Percentiles rank a stretch among this genome's conserved stretches.
Conservation (phyloP, 2,329 filamentous ascomycete species). For the Cladorrhinum sp. region DNA sequence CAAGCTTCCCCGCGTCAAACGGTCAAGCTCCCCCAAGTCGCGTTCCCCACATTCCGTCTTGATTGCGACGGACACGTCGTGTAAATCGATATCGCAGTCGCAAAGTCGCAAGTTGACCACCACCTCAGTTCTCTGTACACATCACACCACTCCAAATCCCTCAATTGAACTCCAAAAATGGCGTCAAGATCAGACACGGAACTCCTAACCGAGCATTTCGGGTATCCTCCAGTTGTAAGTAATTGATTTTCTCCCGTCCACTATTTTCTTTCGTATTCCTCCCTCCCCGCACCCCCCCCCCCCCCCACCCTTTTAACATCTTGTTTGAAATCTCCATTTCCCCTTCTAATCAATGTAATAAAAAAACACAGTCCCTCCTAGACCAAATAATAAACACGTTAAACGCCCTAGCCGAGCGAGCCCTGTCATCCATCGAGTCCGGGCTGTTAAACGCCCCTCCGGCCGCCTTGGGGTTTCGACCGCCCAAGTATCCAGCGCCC, state of each 20-base stretch:
- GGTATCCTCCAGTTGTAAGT: slow-evolving; percentile 85
- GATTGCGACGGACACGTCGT: neutral
- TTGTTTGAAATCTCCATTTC: no score
- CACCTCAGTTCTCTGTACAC: neutral
- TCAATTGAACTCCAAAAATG: slow-evolving; percentile 1
- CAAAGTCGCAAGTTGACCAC: neutral
- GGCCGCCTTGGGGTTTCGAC: slow-evolving; percentile 74
- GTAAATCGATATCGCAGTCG: no score
- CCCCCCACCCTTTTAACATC: slow-evolving; percentile 16
- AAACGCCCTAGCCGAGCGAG: slow-evolving; percentile 89
- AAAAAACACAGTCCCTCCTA: slow-evolving; percentile 67
- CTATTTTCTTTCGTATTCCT: neutral
- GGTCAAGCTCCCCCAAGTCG: neutral
- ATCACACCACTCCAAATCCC: neutral
- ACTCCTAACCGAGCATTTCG: slow-evolving; percentile 91
- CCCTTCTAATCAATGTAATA: no score
- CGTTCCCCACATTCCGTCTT: neutral
- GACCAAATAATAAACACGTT: slow-evolving; percentile 98
- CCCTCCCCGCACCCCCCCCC: slow-evolving; percentile 9
- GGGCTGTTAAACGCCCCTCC: slow-evolving; percentile 74
- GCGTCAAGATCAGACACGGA: slow-evolving; percentile 49
- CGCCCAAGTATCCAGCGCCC: slow-evolving; percentile 40
- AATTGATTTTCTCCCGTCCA: neutral
- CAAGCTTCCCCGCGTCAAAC: neutral
- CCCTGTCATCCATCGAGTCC: slow-evolving; percentile 81